Percentiles rank a stretch among this genome's conserved stretches.
Evolutionary conservation across 306 rosid species (phyloP).

Genomic region (Cucumis hystrix): DNA sequence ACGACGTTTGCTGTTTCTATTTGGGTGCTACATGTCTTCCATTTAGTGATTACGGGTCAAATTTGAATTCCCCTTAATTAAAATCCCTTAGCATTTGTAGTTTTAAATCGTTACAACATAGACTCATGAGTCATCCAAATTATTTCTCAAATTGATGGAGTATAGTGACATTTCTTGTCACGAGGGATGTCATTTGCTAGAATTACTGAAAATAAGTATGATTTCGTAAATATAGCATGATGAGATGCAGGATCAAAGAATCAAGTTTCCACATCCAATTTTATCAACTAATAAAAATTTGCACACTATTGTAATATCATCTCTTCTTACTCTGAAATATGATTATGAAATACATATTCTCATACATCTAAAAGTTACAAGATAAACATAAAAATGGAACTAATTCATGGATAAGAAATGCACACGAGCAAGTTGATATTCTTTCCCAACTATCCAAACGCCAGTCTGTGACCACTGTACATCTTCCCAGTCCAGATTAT

Average conservation of each 20-base stretch:
- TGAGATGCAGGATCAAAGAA: background rate
- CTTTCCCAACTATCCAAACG: constrained; percentile 88
- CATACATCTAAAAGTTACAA: background rate
- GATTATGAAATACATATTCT: background rate
- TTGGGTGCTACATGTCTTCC: too few species aligned
- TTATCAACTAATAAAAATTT: background rate
- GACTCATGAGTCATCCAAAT: background rate
- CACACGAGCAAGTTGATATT: constrained; percentile 83
- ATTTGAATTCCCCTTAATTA: too few species aligned
- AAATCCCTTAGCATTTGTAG: too few species aligned
- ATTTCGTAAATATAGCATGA: background rate
- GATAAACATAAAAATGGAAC: background rate
- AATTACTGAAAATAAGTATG: background rate
- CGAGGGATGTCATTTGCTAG: background rate
- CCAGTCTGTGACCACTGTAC: constrained; percentile 98
- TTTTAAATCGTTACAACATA: too few species aligned
- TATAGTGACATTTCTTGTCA: background rate
- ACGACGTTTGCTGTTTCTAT: too few species aligned
- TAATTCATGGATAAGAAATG: constrained; percentile 77
- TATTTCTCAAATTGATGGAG: background rate
- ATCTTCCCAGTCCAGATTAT: constrained; percentile 93
- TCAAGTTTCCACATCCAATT: background rate
- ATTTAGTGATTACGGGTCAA: too few species aligned
- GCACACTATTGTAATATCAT: background rate
- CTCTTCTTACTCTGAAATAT: background rate